A percentile compares a stretch with the other conserved stretches of the same genome.
These are phyloP conservation scores for Globisporangium cylindrosporum DNA, from an alignment of 352 stramenopile genomes.

Conservation along the genomic window DNA sequence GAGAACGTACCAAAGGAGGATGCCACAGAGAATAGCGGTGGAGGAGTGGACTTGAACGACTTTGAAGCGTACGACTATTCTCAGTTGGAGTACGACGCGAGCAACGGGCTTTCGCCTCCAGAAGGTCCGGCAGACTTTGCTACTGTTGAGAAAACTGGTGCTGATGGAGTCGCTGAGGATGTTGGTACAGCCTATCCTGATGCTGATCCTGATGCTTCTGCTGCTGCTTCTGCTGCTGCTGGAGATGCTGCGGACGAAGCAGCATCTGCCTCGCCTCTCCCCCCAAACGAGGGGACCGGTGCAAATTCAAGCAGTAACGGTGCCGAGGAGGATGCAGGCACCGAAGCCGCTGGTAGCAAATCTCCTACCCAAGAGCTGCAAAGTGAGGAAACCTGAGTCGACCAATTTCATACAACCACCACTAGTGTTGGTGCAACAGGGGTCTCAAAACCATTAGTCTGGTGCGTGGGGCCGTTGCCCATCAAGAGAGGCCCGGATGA, in stretches of 20 bases:
- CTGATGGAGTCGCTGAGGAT: not conserved
- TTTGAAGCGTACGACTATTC: slow-evolving; percentile 29
- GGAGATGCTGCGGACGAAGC: not conserved
- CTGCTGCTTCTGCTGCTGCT: not conserved
- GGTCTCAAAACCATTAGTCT: not conserved
- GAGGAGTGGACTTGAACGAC: slow-evolving; percentile 10
- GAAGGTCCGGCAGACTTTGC: slow-evolving; percentile 14
- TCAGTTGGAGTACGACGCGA: slow-evolving; percentile 18
- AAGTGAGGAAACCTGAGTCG: not conserved
- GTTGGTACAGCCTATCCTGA: too few species aligned
- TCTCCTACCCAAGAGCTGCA: not conserved
- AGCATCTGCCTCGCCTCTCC: not conserved
- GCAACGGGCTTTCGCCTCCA: slow-evolving; percentile 24
- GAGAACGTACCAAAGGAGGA: not conserved
- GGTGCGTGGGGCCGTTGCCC: not conserved
- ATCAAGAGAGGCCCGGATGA: not conserved
- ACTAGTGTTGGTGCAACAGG: not conserved
- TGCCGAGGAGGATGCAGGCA: not conserved
- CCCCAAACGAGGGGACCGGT: not conserved
- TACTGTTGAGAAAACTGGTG: not conserved
- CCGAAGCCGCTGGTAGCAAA: not conserved
- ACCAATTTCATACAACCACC: too few species aligned
- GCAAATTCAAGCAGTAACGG: not conserved
- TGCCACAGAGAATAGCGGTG: not conserved
- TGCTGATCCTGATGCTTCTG: not conserved